These are phyloP conservation scores for Xylaria sp. DNA, from an alignment of 2,329 filamentous ascomycete genomes.

Conservation along the genomic window DNA sequence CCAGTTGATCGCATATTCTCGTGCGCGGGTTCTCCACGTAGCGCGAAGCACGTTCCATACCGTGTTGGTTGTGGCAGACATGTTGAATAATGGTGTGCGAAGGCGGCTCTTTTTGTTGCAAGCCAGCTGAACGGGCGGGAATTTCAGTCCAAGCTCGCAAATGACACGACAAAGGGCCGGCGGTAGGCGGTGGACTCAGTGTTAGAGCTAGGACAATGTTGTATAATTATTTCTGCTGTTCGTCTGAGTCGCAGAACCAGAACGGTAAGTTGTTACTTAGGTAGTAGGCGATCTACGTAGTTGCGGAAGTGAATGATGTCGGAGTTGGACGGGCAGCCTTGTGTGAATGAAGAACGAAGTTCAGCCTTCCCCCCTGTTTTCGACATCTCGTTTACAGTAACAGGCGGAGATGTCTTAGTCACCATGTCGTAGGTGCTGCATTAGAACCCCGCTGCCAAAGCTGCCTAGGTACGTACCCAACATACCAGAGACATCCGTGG, in stretches of 20 bases:
- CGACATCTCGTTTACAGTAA: too few species aligned
- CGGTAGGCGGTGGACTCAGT: background rate
- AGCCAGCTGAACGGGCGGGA: background rate
- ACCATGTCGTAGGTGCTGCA: slow-evolving; percentile 5
- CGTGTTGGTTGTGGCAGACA: slow-evolving; percentile 38
- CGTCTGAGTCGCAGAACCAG: too few species aligned
- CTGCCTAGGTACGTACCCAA: too few species aligned
- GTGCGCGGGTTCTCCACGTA: background rate
- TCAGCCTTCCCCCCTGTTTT: slow-evolving; percentile 24
- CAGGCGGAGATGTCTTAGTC: too few species aligned
- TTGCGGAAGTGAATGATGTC: slow-evolving; percentile 3
- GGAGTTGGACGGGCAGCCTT: slow-evolving; percentile 18
- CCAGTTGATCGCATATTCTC: background rate
- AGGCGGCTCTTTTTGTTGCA: slow-evolving; percentile 2
- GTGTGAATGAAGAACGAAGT: background rate
- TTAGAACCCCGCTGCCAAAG: background rate
- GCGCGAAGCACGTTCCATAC: slow-evolving; percentile 28
- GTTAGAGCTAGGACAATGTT: background rate
- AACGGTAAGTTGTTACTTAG: too few species aligned
- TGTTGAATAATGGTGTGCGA: slow-evolving; percentile 24
- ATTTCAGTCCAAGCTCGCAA: background rate
- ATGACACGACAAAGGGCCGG: background rate
- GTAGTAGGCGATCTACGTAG: background rate
- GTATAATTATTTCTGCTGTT: background rate
- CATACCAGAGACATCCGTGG: too few species aligned